Conservation (phyloP, 78 protist genomes). For the Emiliania huxleyi region DNA sequence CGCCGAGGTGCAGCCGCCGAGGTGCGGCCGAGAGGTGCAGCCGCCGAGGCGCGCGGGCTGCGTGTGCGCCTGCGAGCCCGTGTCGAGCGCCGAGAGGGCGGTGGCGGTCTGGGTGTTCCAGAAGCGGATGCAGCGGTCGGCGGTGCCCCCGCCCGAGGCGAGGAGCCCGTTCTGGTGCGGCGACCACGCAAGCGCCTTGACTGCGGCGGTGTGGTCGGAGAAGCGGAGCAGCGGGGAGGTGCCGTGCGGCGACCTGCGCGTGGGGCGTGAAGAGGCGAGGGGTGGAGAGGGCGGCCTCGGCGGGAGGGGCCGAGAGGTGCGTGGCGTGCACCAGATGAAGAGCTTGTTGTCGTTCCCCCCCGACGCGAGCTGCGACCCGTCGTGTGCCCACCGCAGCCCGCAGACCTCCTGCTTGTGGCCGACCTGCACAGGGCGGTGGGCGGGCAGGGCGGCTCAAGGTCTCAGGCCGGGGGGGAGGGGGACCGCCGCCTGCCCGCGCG, state of each 20-base stretch:
- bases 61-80: constrained; percentile 46
- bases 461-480: not conserved
- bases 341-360: constrained; percentile 59
- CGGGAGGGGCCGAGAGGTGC: not conserved
- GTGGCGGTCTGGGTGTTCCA: constrained; percentile 47
- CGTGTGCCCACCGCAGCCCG: constrained; percentile 51
- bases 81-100: constrained; percentile 36
- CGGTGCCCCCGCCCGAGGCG: constrained; percentile 66
- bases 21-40: not conserved
- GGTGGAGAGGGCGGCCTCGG: no score
- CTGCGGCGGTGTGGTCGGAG: constrained; percentile 52
- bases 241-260: not conserved
- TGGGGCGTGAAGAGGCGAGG: not conserved
- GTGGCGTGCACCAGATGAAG: not conserved
- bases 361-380: constrained; percentile 45
- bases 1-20: not conserved
- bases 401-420: constrained; percentile 63
- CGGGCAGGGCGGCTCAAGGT: not conserved
- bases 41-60: not conserved
- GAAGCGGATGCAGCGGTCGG: constrained; percentile 57
- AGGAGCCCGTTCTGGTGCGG: constrained; percentile 45
- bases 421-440: no score
- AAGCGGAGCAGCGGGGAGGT: not conserved
- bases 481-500: not conserved
- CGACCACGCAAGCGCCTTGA: constrained; percentile 57